These are phyloP conservation scores for Ambrosiella beaveri DNA, from an alignment of 2,329 filamentous ascomycete genomes.

Conservation along the genomic window DNA sequence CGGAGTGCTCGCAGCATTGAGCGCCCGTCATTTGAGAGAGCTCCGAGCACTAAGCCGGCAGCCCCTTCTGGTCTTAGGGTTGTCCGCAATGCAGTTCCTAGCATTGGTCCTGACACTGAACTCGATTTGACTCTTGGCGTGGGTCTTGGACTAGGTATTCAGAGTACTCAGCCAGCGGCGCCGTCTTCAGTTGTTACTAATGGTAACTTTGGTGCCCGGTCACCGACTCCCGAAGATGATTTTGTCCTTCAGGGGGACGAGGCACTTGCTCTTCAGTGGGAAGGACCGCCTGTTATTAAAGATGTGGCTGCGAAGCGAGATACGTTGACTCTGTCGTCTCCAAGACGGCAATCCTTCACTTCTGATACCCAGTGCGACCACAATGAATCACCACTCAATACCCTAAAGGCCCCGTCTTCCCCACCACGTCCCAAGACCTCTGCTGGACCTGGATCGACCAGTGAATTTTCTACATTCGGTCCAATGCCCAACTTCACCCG, in stretches of 20 bases:
- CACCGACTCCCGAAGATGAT: slow-evolving; percentile 6
- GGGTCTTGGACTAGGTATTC: background rate
- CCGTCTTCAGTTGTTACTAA: slow-evolving; percentile 3
- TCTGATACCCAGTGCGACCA: slow-evolving; percentile 23
- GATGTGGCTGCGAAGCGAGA: slow-evolving; percentile 34
- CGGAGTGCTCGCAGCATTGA: slow-evolving; percentile 9
- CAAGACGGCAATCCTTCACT: slow-evolving; percentile 30
- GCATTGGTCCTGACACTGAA: slow-evolving; percentile 5
- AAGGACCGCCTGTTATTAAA: slow-evolving; percentile 27
- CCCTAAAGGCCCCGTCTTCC: background rate
- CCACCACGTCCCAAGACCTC: slow-evolving; percentile 10
- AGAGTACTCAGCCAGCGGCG: background rate
- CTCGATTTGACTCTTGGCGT: background rate
- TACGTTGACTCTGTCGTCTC: slow-evolving; percentile 29
- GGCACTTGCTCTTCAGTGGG: slow-evolving; percentile 14
- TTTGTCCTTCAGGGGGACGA: slow-evolving; percentile 22
- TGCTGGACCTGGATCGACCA: slow-evolving; percentile 1
- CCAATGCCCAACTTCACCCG: background rate
- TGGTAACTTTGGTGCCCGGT: slow-evolving; percentile 4
- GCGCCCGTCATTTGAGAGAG: slow-evolving; percentile 11
- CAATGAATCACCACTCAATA: background rate
- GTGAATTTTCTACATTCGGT: background rate
- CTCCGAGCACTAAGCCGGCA: slow-evolving; percentile 5
- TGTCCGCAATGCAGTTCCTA: slow-evolving; percentile 10
- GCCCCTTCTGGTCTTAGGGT: slow-evolving; percentile 11